Conservation (phyloP, 306 rosid species). For the Cicer yamashitae region DNA sequence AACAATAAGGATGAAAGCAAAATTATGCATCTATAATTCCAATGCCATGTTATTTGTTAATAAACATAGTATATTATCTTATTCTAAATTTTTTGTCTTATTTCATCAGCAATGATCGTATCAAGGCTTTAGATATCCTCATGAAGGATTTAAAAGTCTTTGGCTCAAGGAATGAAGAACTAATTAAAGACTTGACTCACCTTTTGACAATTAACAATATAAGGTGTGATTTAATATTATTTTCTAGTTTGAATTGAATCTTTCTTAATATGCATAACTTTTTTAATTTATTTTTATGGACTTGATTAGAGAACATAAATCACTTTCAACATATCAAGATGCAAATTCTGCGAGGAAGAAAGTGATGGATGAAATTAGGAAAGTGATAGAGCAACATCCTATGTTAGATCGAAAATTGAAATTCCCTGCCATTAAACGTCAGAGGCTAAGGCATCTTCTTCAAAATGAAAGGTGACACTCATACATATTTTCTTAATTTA, state of each 20-base stretch:
- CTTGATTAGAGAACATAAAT: constrained; percentile 36
- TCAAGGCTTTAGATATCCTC: constrained; percentile 44
- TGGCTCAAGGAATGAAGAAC: not conserved
- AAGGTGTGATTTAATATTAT: constrained; percentile 35
- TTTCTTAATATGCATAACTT: not conserved
- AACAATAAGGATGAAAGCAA: not conserved
- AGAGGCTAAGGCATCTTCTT: constrained; percentile 19
- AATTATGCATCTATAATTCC: not conserved
- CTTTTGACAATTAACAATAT: constrained; percentile 35
- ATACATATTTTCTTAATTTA: not conserved
- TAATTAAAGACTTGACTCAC: constrained; percentile 28
- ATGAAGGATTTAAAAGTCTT: constrained; percentile 44
- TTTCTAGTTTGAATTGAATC: not conserved
- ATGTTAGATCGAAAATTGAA: constrained; percentile 22
- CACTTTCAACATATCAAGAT: constrained; percentile 37
- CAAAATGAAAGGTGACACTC: constrained; percentile 33
- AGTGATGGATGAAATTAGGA: not conserved
- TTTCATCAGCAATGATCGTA: constrained; percentile 39
- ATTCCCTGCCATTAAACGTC: constrained; percentile 6
- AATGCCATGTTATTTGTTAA: not conserved
- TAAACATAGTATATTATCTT: not conserved
- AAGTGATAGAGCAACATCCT: constrained; percentile 40
- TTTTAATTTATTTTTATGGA: not conserved
- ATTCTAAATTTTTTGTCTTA: not conserved
- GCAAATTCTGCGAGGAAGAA: constrained; percentile 37